Evolutionary conservation across 495 filamentous ascomycete species (phyloP).

Genomic region (Thozetella sp.): DNA sequence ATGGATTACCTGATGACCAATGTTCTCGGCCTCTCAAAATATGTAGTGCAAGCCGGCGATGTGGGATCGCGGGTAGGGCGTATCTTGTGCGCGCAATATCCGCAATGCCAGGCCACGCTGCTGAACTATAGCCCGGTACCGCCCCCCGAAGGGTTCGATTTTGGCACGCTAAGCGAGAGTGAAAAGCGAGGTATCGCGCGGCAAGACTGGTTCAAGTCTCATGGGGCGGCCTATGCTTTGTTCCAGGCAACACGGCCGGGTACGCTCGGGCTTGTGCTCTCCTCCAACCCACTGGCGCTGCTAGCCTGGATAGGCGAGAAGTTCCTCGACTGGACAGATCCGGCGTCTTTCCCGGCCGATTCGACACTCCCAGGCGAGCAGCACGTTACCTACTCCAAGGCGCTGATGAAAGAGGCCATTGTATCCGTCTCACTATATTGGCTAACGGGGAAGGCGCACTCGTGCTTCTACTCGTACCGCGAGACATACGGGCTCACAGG

Average conservation of each 20-base stretch:
- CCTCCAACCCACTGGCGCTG: constrained; percentile 61
- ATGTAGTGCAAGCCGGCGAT: constrained; percentile 68
- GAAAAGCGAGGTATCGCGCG: constrained; percentile 14
- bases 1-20: constrained; percentile 60
- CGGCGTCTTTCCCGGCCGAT: constrained; percentile 10
- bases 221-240: constrained; percentile 52
- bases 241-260: constrained; percentile 60
- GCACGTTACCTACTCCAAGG: constrained; percentile 7
- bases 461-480: constrained; percentile 49
- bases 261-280: constrained; percentile 60
- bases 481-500: too few relatives aligned
- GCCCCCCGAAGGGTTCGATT: constrained; percentile 3
- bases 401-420: constrained; percentile 53
- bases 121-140: constrained; percentile 17
- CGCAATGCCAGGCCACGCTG: constrained; percentile 38
- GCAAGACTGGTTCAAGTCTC: constrained; percentile 8
- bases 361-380: neutral
- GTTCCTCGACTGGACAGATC: constrained; percentile 64
- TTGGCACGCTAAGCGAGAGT: constrained; percentile 6
- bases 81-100: constrained; percentile 32
- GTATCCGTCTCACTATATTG: constrained; percentile 63
- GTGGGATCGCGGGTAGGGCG: constrained; percentile 54
- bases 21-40: constrained; percentile 55
- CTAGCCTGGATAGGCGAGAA: constrained; percentile 75
- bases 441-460: constrained; percentile 61